phyloP scores from a whole-genome alignment of 2,329 filamentous ascomycete species.

The Cylindrodendrum hubeiense region DNA sequence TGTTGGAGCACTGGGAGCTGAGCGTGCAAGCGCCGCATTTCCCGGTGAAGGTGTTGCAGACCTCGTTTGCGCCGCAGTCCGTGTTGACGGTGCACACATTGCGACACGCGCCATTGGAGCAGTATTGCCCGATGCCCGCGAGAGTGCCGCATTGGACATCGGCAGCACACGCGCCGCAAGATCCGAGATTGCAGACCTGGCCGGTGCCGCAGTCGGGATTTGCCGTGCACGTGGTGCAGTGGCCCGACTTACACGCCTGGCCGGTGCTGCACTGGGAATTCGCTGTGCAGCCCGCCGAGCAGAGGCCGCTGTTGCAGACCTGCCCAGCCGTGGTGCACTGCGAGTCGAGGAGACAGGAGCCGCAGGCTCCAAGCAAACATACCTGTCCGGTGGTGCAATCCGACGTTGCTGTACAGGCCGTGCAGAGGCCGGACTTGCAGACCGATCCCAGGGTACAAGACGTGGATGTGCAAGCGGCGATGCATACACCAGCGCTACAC shows the following conservation, averaged over 20 bases:
- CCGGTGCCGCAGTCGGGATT: conserved; percentile 19
- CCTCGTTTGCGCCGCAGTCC: conserved; percentile 21
- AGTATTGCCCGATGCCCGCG: conserved; percentile 24
- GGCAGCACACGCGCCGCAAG: conserved; percentile 21
- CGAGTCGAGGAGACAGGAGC: not conserved
- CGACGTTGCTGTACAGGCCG: conserved; percentile 12
- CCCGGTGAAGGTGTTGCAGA: conserved; percentile 14
- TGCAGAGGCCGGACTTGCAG: conserved; percentile 20
- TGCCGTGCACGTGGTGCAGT: conserved; percentile 2
- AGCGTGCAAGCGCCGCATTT: conserved; percentile 12
- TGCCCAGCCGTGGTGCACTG: conserved; percentile 18
- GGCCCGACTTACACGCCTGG: conserved; percentile 23
- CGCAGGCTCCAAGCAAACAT: conserved; percentile 10
- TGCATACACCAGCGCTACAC: conserved; percentile 18
- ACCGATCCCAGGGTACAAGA: conserved; percentile 13
- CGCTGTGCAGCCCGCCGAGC: conserved; percentile 15
- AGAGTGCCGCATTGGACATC: conserved; percentile 14
- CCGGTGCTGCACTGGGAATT: conserved; percentile 23
- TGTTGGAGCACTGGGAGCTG: conserved; percentile 15
- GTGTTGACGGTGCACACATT: conserved; percentile 18
- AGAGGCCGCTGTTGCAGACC: conserved; percentile 18
- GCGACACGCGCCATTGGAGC: conserved; percentile 16
- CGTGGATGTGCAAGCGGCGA: conserved; percentile 18
- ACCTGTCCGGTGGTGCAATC: conserved; percentile 20
- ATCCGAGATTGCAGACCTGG: conserved; percentile 20